These are phyloP conservation scores for Cystobasidium sp. DNA, from an alignment of 1,284 basidiomycete species.

Conservation along the genomic window DNA sequence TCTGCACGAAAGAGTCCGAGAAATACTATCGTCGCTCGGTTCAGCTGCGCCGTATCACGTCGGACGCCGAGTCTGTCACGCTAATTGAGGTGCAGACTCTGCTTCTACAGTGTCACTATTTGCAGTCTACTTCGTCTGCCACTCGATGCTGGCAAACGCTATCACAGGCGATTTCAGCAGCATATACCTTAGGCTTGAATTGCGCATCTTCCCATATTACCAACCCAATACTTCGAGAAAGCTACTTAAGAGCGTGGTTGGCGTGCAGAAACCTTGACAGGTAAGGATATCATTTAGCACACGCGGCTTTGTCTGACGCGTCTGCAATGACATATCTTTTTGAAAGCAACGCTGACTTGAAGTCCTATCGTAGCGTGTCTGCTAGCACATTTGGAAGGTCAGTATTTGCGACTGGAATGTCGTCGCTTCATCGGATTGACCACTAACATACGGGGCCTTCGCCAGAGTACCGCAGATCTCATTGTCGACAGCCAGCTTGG, in stretches of 20 bases:
- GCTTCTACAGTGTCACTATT: background rate
- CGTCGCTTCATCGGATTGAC: background rate
- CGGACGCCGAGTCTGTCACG: background rate
- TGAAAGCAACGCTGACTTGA: background rate
- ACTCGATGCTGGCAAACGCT: background rate
- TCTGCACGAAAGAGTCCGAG: background rate
- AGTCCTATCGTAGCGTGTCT: background rate
- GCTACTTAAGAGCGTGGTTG: background rate
- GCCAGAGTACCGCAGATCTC: background rate
- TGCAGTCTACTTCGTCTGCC: background rate
- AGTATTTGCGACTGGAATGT: background rate
- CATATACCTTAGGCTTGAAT: conserved; percentile 11
- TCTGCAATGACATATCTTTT: background rate
- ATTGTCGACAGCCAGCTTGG: background rate
- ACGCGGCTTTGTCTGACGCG: too few relatives aligned
- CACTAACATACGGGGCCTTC: background rate
- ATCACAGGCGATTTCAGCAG: background rate
- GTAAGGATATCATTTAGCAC: background rate
- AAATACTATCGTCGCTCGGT: background rate
- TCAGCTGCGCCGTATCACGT: too few relatives aligned
- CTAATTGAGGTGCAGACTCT: background rate
- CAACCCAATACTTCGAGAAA: background rate
- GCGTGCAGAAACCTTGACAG: conserved; percentile 3
- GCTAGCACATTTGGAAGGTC: background rate
- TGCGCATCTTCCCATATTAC: background rate